Evolutionary conservation across 2,329 filamentous ascomycete species (phyloP), one percentile per base, ranked within the genome.

Genomic region (Elsinoe arachidis): DNA sequence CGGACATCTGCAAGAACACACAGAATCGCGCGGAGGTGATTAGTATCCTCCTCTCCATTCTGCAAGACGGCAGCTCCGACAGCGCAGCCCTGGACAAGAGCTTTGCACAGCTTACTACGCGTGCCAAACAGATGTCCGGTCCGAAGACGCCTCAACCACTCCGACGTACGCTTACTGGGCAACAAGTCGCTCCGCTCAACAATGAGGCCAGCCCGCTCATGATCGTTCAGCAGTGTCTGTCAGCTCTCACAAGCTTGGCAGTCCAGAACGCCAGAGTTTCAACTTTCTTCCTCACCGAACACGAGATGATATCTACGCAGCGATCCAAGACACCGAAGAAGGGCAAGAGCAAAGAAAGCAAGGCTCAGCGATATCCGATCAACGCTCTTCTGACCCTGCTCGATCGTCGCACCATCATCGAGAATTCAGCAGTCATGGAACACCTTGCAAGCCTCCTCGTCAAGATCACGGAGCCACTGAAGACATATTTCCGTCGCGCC

Each of bases 341-440:
- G 74, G 90, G 89, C 65, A 97, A 97, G 71, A 81, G 77, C 55
- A 93, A 92, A 72, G 92, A 96, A 63, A 83, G 78, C 63, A 95
- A 87, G 71, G 85, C 88, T 26, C 85, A 86, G 63, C 93, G 89
- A 69, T 99, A 87, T 69, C 90, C 95, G 9, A 81, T 99, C 69
- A 99, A 99, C 69, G 90, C 91, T 12, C 76, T 99, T 30, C 79
- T 99, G 47, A 86, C 84, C 60, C 79, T 99, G 4, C 80, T 99
- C 19, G 93, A 97, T 68, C 87, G 93, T n/a, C 88, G 90, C 62
- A 78, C 97, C 60, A 91, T 99, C 62, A 95, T 96, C 74, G 93
- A 99, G 73, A 99, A 90, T 72, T 91, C 92, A n/a, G 80, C 85
- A 5, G 92, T 96, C 58, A 97, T 99, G 91, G 92, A 96, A 65